A percentile compares a stretch with the other conserved stretches of the same genome.
phyloP scores from a whole-genome alignment of 2,329 filamentous ascomycete species.

The Fusarium buharicum region DNA sequence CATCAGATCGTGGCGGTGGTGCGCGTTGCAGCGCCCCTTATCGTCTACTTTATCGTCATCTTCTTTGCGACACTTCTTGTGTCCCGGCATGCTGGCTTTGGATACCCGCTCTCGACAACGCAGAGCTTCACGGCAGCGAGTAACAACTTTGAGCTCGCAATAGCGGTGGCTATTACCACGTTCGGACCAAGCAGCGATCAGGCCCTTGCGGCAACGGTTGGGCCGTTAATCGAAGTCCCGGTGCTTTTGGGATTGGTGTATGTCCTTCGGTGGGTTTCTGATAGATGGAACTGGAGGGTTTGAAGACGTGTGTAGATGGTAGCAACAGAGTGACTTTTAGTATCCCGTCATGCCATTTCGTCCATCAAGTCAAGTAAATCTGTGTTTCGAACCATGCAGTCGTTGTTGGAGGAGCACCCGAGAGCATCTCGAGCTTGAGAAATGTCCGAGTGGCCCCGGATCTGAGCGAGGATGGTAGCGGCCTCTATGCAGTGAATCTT shows the following conservation, averaged over 20 bases:
- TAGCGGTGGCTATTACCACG: constrained; percentile 85
- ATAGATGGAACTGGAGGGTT: constrained; percentile 53
- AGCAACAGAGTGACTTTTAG: background rate
- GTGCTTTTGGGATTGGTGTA: constrained; percentile 83
- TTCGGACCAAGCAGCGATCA: constrained; percentile 83
- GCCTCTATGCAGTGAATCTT: constrained; percentile 45
- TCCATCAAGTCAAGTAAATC: constrained; percentile 51
- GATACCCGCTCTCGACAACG: constrained; percentile 75
- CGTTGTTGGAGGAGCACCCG: constrained; percentile 42
- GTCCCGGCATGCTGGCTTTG: constrained; percentile 74
- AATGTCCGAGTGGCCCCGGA: constrained; percentile 50
- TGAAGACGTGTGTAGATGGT: background rate
- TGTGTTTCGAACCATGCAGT: constrained; percentile 51
- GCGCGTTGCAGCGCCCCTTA: constrained; percentile 80
- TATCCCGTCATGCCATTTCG: constrained; percentile 35
- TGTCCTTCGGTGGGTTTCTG: constrained; percentile 69
- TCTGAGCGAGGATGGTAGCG: constrained; percentile 52
- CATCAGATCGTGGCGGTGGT: constrained; percentile 86
- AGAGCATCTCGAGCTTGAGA: constrained; percentile 44
- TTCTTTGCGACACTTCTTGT: constrained; percentile 76
- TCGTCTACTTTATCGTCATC: constrained; percentile 82
- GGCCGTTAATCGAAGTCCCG: constrained; percentile 87
- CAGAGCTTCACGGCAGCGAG: constrained; percentile 91
- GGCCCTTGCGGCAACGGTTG: constrained; percentile 83
- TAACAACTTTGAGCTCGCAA: constrained; percentile 93